Base-by-base conservation (phyloP, 2,329 filamentous ascomycete species). In the Ophiostoma sp. region DNA sequence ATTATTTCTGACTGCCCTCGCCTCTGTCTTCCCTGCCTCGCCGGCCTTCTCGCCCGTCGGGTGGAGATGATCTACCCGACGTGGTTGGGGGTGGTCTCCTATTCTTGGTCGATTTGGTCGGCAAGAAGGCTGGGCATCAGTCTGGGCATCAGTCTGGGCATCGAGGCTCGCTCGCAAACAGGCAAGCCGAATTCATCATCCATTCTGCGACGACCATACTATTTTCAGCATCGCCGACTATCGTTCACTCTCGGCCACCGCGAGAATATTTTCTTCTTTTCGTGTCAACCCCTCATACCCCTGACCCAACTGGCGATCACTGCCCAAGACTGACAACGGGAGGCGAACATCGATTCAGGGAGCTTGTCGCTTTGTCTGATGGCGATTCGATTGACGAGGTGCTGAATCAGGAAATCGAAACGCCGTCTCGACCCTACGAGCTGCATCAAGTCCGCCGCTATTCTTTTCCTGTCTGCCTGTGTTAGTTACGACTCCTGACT, bases 61-160 rank as follows among this genome's bases (percentile, higher is more conserved):
- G 61, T 64, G 61, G 61, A 28, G 61, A 66, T 45, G 36, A 66
- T 45, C 61, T 45, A 45, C 59, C 59, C 59, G n/a, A 42, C 33
- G 33, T 12, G 11, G 39, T 9, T 42, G 36, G 36, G 4, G 36
- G 36, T 63, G 19, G 17, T 33, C 25, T 61, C 17, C 28, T 50
- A 19, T 50, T 50, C 48, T n/a, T 50, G 48, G 48, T 7, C 48
- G 9, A 12, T 12, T 8, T 2, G 39, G 39, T 12, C 9, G 39
- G 42, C 42, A 19, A 48, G 15, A 48, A 4, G 39, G n/a, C n/a
- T n/a, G n/a, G n/a, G n/a, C n/a, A n/a, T n/a, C n/a, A n/a, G n/a
- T n/a, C 39, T 42, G 39, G 39, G 39, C 39, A 42, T 42, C 39
- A 17, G 42, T 48, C 42, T 15, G 3, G 39, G 15, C 42, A 42